Base-by-base conservation (phyloP, 1,139 yeast species). In the Nakaseomyces kungkrabaensis region DNA sequence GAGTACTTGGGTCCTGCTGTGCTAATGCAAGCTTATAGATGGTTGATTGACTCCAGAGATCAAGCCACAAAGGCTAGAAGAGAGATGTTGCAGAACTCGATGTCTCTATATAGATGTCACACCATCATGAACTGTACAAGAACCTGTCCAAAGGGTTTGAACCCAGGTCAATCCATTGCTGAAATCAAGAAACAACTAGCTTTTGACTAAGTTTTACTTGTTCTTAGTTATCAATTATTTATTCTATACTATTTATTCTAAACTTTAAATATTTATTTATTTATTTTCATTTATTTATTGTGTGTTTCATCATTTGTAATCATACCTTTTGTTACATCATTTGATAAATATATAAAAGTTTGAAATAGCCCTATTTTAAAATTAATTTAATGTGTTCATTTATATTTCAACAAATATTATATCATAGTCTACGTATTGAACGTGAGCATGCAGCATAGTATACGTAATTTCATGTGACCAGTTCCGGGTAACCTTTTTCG, bases 1-100 rank as follows among this genome's bases (percentile, higher is more conserved):
- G 95, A 94, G 76, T 94, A 94, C 74, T 77, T 94, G 64, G 98
- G 98, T 52, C 97, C 98, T 36, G 97, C 97, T 31, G 97, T 92
- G 52, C 79, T 92, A 71, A 87, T 92, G 97, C 98, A 92, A 76
- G 97, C 97, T 52, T 92, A 83, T 79, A 83, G 98, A 77, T 92
- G 98, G 98, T 82, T 92, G 77, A 81, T 89, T 58, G 99, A 92
- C 72, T 85, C 96, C 47, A 85, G 99, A 75, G 99, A 92, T 71
- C 83, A 88, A 71, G 96, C 96, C 50, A 76, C 88, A 43, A 75
- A 72, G 57, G 64, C 75, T 60, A 89, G 99, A 78, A 86, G 81
- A 69, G 86, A 82, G 65, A 84, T 85, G 87, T 78, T 92, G 65
- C 94, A 94, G 72, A 92, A 92, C 79, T 83, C 96, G 54, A 94